These are phyloP conservation scores for Quercus tomentella DNA, from an alignment of 331 rosid species.

Conservation along the genomic window DNA sequence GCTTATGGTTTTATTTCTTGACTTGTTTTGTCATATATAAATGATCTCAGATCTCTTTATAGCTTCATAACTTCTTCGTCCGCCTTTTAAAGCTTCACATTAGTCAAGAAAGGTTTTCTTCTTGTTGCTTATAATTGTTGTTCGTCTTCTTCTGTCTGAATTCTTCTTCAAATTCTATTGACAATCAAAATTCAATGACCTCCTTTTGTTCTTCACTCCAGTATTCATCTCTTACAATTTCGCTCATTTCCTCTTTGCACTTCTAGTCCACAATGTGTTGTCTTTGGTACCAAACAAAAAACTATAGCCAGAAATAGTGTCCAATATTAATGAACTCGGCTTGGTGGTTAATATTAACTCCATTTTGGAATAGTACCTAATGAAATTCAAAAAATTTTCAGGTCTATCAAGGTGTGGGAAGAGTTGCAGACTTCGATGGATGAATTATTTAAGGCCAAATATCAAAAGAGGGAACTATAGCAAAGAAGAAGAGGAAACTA, in stretches of 20 bases:
- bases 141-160: too few species aligned
- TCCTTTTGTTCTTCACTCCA: background rate
- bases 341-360: background rate
- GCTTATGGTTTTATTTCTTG: background rate
- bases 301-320: background rate
- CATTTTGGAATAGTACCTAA: background rate
- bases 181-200: background rate
- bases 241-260: background rate
- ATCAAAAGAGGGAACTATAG: slow-evolving; percentile 60
- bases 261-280: background rate
- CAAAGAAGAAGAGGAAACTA: slow-evolving; percentile 55
- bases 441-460: slow-evolving; percentile 63
- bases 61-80: background rate
- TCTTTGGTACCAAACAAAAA: background rate
- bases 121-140: too few species aligned
- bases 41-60: too few species aligned
- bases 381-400: slow-evolving; percentile 5
- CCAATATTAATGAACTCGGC: background rate
- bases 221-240: background rate
- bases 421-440: slow-evolving; percentile 66
- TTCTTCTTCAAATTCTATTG: background rate
- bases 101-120: too few species aligned
- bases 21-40: too few species aligned
- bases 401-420: slow-evolving; percentile 68
- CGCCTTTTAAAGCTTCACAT: background rate